Conservation (phyloP, 495 filamentous ascomycete species). For the Hypoxylon cercidicola region DNA sequence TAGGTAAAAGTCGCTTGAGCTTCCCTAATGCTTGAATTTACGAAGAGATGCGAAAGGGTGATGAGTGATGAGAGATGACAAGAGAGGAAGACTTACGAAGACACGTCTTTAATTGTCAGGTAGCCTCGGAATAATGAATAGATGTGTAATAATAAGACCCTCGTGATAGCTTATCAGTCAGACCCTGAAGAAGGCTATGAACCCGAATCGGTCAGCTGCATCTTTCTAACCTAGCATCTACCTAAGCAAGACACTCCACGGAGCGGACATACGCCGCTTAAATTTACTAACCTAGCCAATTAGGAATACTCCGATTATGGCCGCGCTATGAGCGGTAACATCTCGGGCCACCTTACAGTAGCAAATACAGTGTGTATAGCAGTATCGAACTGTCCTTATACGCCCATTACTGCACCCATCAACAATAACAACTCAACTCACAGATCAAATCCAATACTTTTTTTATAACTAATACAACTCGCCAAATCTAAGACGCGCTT, state of each 20-base stretch:
- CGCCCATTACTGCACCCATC: neutral
- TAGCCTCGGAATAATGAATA: neutral
- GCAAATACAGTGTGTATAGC: conserved; percentile 6
- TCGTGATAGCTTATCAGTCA: conserved; percentile 41
- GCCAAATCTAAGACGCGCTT: too few species aligned
- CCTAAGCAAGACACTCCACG: conserved; percentile 19
- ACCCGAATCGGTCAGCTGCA: conserved; percentile 40
- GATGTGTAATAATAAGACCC: neutral
- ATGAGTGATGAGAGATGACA: neutral
- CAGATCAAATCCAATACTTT: neutral
- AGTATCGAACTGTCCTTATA: neutral
- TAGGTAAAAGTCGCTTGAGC: neutral
- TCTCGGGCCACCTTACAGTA: conserved; percentile 19
- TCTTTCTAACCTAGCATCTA: too few species aligned
- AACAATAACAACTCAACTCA: too few species aligned
- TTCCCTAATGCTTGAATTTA: conserved; percentile 12
- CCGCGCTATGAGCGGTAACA: conserved; percentile 13
- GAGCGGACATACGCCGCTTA: conserved; percentile 15
- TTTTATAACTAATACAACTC: neutral
- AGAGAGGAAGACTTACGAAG: conserved; percentile 10
- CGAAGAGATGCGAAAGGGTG: conserved; percentile 22
- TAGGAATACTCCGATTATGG: conserved; percentile 24
- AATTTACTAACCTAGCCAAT: conserved; percentile 27
- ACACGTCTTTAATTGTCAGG: conserved; percentile 1
- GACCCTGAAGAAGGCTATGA: conserved; percentile 33